Percentiles rank a stretch among this genome's conserved stretches.
Conservation (phyloP, 208 protist genomes). For the Leishmania mexicana region DNA sequence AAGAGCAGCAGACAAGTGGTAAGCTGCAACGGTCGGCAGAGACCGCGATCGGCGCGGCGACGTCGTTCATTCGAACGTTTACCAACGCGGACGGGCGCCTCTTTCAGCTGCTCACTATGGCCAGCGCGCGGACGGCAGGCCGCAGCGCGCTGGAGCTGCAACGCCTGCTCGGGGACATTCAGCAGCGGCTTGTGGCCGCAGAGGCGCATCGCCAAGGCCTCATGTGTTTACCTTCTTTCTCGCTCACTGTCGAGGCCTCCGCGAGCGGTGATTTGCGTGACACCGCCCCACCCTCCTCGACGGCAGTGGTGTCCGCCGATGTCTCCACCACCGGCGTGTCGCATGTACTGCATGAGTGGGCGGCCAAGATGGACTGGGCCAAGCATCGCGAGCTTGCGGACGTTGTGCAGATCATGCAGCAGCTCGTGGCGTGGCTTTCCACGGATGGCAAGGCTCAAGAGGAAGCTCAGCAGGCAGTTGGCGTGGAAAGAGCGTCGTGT, state of each 20-base stretch:
- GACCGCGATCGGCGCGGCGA: conserved; percentile 29
- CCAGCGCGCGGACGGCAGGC: conserved; percentile 28
- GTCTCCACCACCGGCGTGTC: conserved; percentile 23
- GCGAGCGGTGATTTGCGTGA: not conserved
- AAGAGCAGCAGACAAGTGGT: conserved; percentile 45
- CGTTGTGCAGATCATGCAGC: conserved; percentile 18
- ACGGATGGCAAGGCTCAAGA: not conserved
- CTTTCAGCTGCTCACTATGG: conserved; percentile 46
- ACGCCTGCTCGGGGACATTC: conserved; percentile 32
- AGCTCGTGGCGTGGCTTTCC: conserved; percentile 1
- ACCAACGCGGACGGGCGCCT: conserved; percentile 36
- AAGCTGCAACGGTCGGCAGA: conserved; percentile 45
- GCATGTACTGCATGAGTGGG: conserved; percentile 29
- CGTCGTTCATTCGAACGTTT: conserved; percentile 37
- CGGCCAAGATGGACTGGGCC: conserved; percentile 38
- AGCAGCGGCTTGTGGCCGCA: conserved; percentile 25
- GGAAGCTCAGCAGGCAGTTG: not conserved
- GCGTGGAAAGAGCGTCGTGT: not conserved
- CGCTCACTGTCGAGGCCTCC: not conserved
- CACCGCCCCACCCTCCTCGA: not conserved
- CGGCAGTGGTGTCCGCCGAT: not conserved
- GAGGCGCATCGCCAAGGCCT: conserved; percentile 21
- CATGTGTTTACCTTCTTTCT: not conserved
- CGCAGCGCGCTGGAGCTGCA: conserved; percentile 58
- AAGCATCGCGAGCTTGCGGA: conserved; percentile 38